Evolutionary conservation across 2,329 filamentous ascomycete genomes (phyloP), one percentile per base, ranked within the genome.

Genomic region (Sporothrix globosa): DNA sequence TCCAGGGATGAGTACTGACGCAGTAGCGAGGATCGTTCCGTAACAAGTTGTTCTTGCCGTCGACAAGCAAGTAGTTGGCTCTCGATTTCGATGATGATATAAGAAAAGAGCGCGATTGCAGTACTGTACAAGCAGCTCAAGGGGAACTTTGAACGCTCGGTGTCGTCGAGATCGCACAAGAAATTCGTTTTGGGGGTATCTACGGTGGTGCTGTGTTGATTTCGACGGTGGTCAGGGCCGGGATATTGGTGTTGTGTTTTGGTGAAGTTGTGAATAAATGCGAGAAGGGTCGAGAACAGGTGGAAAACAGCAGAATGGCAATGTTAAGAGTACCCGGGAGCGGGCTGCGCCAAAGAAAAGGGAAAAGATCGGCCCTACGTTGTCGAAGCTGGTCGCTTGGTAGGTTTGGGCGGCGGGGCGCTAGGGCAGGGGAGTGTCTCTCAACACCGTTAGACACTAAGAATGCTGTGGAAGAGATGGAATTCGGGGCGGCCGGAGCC

Each of bases 391-490:
- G 66, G 50, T 19, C 50, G 9, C 24, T 46, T 13, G 34, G 52
- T 19, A 21, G 52, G n/a, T 61, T 61, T 39, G 34, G 21, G 56
- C 56, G 34, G 56, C 44, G 56, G 56, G 56, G 56, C 24, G 44
- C 50, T 50, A 67, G 65, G 50, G 65, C 48, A 67, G 63, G 66
- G 52, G 27, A 34, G 61, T 66, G 61, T 66, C 44, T 66, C 44
- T 66, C n/a, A n/a, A 21, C 10, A 27, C 13, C 30, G n/a, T 24
- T 44, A 24, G 34, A 60, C 56, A 41, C 56, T 44, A 61, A 41
- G n/a, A 61, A 44, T 61, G 56, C 34, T 17, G 14, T 61, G 56
- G 56, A 61, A 61, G 34, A 44, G 34, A 61, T 44, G 34, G 56
- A 9, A 6, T 24, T 60, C 21, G 34, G 56, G 56, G 56, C 10